These are phyloP conservation scores for Chaetomiaceae sp. DNA, from an alignment of 2,329 filamentous ascomycete genomes.

Conservation along the genomic window DNA sequence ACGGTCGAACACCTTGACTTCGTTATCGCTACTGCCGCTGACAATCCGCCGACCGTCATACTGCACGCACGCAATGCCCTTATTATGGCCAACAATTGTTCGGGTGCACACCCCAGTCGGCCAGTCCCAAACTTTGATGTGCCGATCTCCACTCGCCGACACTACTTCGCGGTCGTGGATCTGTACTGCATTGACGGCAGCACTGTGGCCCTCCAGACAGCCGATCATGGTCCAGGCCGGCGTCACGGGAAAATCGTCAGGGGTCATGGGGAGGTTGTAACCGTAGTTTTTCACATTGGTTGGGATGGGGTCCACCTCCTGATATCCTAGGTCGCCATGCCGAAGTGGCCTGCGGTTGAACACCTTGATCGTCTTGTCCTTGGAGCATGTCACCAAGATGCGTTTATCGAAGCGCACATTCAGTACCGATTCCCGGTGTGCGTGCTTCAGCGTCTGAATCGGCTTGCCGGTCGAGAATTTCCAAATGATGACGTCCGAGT, in stretches of 20 bases:
- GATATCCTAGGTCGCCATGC: slow-evolving; percentile 56
- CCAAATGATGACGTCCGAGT: slow-evolving; percentile 88
- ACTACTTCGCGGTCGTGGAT: slow-evolving; percentile 82
- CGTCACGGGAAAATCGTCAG: slow-evolving; percentile 48
- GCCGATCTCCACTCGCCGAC: slow-evolving; percentile 88
- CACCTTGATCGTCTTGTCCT: slow-evolving; percentile 94
- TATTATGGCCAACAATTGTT: slow-evolving; percentile 81
- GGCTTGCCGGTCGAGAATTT: slow-evolving; percentile 84
- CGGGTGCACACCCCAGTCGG: slow-evolving; percentile 69
- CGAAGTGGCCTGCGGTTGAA: slow-evolving; percentile 77
- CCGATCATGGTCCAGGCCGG: slow-evolving; percentile 74
- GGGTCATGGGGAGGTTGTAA: slow-evolving; percentile 41
- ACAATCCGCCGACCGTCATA: slow-evolving; percentile 92
- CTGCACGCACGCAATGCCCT: slow-evolving; percentile 96
- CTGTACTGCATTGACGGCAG: slow-evolving; percentile 94
- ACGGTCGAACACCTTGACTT: slow-evolving; percentile 91
- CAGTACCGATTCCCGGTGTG: slow-evolving; percentile 85
- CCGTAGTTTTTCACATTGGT: slow-evolving; percentile 51
- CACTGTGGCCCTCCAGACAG: slow-evolving; percentile 75
- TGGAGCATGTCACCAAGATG: slow-evolving; percentile 93
- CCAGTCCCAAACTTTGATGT: slow-evolving; percentile 94
- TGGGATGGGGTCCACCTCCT: slow-evolving; percentile 49
- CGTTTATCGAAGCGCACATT: slow-evolving; percentile 90
- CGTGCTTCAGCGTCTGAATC: slow-evolving; percentile 68
- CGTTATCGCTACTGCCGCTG: slow-evolving; percentile 92